These are phyloP conservation scores for Scutellaria baicalensis DNA, from an alignment of 257 asterid species.

Conservation along the genomic window DNA sequence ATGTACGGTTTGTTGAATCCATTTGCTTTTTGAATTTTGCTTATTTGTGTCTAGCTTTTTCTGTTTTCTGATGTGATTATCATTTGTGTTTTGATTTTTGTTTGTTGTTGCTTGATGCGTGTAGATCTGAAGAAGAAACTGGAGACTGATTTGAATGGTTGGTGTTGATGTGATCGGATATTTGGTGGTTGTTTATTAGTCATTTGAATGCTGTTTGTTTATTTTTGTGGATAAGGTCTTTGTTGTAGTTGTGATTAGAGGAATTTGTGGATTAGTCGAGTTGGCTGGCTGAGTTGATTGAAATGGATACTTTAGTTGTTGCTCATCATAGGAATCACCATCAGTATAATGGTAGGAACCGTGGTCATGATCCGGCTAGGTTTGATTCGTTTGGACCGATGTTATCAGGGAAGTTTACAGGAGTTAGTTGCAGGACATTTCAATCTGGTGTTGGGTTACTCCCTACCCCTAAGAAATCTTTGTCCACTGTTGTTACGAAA, in stretches of 20 bases:
- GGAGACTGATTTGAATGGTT: conserved; percentile 4
- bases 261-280: neutral
- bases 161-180: conserved; percentile 12
- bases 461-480: conserved; percentile 44
- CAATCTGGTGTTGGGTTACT: conserved; percentile 53
- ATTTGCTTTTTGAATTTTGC: neutral
- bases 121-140: conserved; percentile 72
- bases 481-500: conserved; percentile 20
- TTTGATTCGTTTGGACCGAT: conserved; percentile 34
- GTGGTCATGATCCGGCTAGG: conserved; percentile 17
- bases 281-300: conserved; percentile 14
- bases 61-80: neutral
- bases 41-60: conserved; percentile 4
- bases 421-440: conserved; percentile 52
- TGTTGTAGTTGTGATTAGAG: conserved; percentile 3
- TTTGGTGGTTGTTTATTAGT: conserved; percentile 34
- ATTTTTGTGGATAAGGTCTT: neutral
- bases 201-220: conserved; percentile 3
- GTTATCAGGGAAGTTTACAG: conserved; percentile 29
- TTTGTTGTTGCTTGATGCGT: conserved; percentile 5
- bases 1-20: neutral
- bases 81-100: neutral
- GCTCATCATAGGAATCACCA: conserved; percentile 51
- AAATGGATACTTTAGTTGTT: conserved; percentile 60
- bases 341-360: conserved; percentile 37